These are phyloP conservation scores for Lineolata rhizophorae DNA, from an alignment of 495 filamentous ascomycete species.

Conservation along the genomic window DNA sequence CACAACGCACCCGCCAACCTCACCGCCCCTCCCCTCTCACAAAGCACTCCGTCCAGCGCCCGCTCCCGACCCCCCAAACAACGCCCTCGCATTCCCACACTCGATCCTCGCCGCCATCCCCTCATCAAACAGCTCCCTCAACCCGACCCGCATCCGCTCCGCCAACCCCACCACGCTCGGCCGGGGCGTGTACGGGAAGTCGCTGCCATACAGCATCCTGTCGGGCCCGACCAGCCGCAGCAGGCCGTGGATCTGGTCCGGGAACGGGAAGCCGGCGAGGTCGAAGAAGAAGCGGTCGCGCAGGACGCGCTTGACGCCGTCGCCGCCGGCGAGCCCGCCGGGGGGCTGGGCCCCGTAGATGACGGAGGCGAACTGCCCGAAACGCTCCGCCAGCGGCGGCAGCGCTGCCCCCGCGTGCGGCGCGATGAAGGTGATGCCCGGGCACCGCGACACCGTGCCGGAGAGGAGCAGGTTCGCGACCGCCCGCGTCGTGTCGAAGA, in stretches of 20 bases:
- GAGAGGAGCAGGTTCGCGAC: constrained; percentile 27
- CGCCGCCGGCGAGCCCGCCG: constrained; percentile 15
- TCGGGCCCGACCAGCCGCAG: constrained; percentile 9
- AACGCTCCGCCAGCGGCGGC: constrained; percentile 23
- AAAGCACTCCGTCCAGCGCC: no score
- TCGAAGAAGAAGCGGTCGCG: constrained; percentile 18
- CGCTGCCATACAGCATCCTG: constrained; percentile 29
- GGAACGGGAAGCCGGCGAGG: constrained; percentile 25
- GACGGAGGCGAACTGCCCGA: constrained; percentile 16
- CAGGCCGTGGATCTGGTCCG: constrained; percentile 11
- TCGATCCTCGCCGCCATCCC: not conserved
- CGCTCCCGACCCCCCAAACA: no score
- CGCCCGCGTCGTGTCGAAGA: constrained; percentile 30
- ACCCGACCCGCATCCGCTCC: no score
- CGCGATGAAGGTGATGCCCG: constrained; percentile 24
- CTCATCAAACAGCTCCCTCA: not conserved
- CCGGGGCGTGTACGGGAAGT: constrained; percentile 20
- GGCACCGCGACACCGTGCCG: constrained; percentile 22
- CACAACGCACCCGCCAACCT: no score
- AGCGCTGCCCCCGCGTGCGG: constrained; percentile 28
- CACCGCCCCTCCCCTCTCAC: no score
- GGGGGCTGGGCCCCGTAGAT: constrained; percentile 6
- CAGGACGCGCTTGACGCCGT: not conserved
- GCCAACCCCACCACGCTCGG: no score
- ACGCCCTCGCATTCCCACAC: no score